phyloP scores from a whole-genome alignment of 306 rosid species.

The Hylodesmum podocarpum region DNA sequence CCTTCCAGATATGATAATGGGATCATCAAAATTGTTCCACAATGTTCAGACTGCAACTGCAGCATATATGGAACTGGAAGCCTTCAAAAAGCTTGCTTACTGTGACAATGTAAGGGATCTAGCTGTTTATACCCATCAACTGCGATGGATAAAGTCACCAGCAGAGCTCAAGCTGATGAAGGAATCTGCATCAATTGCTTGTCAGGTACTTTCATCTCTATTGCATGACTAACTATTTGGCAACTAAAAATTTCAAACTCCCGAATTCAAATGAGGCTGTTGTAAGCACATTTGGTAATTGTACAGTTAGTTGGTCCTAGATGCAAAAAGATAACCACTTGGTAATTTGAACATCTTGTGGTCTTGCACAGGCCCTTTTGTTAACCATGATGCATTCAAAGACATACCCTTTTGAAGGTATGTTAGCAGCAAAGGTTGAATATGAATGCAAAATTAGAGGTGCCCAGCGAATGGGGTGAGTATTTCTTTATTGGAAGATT shows the following conservation, averaged over 20 bases:
- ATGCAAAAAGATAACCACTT: background rate
- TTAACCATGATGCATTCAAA: constrained; percentile 87
- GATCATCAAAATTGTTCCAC: constrained; percentile 75
- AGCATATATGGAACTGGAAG: constrained; percentile 63
- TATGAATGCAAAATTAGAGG: constrained; percentile 96
- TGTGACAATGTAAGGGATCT: constrained; percentile 56
- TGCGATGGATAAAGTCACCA: constrained; percentile 85
- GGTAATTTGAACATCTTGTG: constrained; percentile 22
- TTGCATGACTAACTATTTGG: background rate
- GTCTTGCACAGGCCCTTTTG: constrained; percentile 73
- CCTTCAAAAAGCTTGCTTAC: constrained; percentile 56
- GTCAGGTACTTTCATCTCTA: constrained; percentile 67
- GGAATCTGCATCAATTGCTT: constrained; percentile 88
- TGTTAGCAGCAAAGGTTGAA: constrained; percentile 85
- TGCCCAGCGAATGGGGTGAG: constrained; percentile 94
- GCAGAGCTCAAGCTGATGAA: constrained; percentile 88
- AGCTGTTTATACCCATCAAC: constrained; percentile 58
- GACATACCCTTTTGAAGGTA: constrained; percentile 64
- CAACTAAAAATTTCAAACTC: background rate
- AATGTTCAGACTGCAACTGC: constrained; percentile 67
- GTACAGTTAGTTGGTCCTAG: background rate
- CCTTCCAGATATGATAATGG: constrained; percentile 72
- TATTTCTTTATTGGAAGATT: constrained; percentile 28
- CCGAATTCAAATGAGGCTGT: constrained; percentile 29
- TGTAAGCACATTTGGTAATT: background rate